Evolutionary conservation across 108 stramenopile genomes (phyloP).

Genomic region (Pelagomonas calceolata): DNA sequence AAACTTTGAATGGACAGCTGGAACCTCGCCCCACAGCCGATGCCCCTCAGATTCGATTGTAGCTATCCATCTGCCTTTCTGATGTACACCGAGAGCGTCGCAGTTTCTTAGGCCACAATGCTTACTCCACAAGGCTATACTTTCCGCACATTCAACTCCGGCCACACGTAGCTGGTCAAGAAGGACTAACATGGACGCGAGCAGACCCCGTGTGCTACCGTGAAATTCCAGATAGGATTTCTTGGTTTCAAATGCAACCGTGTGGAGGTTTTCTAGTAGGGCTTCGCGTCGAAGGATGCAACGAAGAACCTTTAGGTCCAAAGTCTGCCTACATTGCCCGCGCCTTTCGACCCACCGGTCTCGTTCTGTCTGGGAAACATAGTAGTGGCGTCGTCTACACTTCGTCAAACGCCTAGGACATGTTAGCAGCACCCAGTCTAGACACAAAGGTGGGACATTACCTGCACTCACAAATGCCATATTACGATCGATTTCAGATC

Average conservation of each 20-base stretch:
- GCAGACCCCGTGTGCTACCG: neutral
- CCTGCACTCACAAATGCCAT: neutral
- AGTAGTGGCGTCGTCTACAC: neutral
- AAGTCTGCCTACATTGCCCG: neutral
- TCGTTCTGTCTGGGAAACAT: neutral
- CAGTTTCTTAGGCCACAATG: neutral
- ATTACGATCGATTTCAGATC: neutral
- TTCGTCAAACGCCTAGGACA: neutral
- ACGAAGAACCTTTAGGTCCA: neutral
- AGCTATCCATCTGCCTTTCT: neutral
- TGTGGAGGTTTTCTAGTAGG: too few species aligned
- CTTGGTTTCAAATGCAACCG: neutral
- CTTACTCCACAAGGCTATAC: neutral
- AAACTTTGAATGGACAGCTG: neutral
- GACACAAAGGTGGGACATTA: neutral
- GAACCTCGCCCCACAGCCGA: neutral
- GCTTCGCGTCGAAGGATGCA: too few species aligned
- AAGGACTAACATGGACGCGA: neutral
- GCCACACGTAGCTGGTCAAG: neutral
- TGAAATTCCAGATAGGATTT: neutral
- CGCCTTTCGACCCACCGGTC: neutral
- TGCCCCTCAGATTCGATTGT: neutral
- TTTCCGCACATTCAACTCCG: neutral
- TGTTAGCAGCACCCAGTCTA: neutral
- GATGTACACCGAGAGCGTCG: too few species aligned